Evolutionary conservation across 768 basidiomycete genomes (phyloP), one percentile per base, ranked within the genome.

Genomic region (Termitomyces sp.): DNA sequence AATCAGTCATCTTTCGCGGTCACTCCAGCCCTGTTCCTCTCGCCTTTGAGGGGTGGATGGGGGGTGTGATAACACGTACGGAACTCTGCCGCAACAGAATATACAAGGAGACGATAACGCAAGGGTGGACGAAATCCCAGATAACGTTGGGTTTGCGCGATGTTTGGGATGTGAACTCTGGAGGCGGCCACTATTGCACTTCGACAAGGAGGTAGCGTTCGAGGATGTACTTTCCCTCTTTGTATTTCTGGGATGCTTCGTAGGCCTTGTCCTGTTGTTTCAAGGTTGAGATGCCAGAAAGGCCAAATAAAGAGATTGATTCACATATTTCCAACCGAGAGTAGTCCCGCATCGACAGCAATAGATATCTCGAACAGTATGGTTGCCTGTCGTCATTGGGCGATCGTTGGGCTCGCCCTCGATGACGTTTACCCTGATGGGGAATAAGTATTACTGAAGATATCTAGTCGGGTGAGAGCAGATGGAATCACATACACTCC

Each of bases 281-380:
- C 34, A 56, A 43, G 61, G 51, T 45, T 37, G 43, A 56, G 60
- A 57, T 48, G 35, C 40, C 38, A 42, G n/a, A 43, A 2, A 30
- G 12, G n/a, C 51, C 19, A 32, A 6, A 61, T 30, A 34, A 38
- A 37, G 45, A 38, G 43, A 17, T n/a, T n/a, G 15, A 75, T 87
- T 70, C 68, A 92, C 97, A 70, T 99, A 99, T 93, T 98, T 98
- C 96, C 97, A 98, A 54, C 96, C 96, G 32, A 99, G 79, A 17
- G 79, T 82, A 48, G 81, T 82, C 57, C 83, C 81, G 71, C 96
- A 99, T 70, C 95, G 96, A 77, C 78, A 74, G 71, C 96, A 99
- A 71, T 83, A 91, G 59, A 98, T 93, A 69, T 99, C 96, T 54
- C 96, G 86, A 34, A 99, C 96, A 26, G 88, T 91, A 73, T 99